These are phyloP conservation scores for Tricholoma flavovirens DNA, from an alignment of 768 basidiomycete genomes.

Conservation along the genomic window DNA sequence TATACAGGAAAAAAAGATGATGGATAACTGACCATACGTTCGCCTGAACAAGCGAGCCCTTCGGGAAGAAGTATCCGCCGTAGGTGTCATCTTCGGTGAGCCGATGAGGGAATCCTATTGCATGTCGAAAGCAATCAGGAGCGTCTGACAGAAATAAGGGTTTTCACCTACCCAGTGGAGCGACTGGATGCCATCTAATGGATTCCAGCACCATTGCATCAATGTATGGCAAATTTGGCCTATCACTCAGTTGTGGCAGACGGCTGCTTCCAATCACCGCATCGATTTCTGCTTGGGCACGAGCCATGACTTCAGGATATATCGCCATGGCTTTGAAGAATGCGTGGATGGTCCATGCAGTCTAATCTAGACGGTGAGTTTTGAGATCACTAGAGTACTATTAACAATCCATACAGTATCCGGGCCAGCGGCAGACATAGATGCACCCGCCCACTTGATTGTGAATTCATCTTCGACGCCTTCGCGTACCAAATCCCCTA, in stretches of 20 bases:
- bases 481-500: background rate
- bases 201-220: background rate
- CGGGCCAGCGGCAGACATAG: background rate
- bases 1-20: too few relatives aligned
- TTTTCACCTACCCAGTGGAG: background rate
- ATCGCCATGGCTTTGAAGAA: slow-evolving; percentile 1
- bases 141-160: too few relatives aligned
- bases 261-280: background rate
- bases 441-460: background rate
- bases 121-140: background rate
- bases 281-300: background rate
- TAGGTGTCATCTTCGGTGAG: background rate
- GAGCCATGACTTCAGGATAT: background rate
- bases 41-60: too few relatives aligned
- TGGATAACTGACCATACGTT: too few relatives aligned
- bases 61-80: background rate
- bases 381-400: background rate
- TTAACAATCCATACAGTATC: background rate
- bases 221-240: background rate
- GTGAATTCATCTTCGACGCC: background rate
- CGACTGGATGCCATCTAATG: background rate
- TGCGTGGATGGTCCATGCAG: background rate
- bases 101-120: background rate
- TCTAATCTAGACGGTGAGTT: background rate
- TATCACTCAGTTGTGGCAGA: background rate